Percentiles rank a stretch among this genome's conserved stretches.
These are phyloP conservation scores for Psilocybe sp. DNA, from an alignment of 768 basidiomycete species.

Conservation along the genomic window DNA sequence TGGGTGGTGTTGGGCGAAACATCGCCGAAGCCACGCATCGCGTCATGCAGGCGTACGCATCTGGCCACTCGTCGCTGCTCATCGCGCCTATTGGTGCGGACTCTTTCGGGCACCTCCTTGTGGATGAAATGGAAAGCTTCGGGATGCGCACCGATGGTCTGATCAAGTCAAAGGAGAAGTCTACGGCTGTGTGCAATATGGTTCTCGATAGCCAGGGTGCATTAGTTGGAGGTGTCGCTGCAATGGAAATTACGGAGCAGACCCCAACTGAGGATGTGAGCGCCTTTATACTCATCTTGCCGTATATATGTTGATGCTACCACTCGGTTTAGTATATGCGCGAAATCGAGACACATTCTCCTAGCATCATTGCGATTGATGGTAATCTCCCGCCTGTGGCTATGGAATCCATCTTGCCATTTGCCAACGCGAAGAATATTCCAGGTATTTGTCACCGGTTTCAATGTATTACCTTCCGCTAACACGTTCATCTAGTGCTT, in stretches of 20 bases:
- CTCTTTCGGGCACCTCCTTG: conserved; percentile 67
- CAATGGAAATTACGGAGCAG: conserved; percentile 72
- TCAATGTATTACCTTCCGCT: background rate
- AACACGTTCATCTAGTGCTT: conserved; percentile 47
- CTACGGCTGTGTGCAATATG: conserved; percentile 86
- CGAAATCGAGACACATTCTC: conserved; percentile 45
- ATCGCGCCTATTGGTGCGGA: conserved; percentile 79
- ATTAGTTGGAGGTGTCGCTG: conserved; percentile 84
- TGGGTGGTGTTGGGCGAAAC: conserved; percentile 95
- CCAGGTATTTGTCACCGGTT: background rate
- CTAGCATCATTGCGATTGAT: conserved; percentile 68
- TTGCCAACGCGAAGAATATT: conserved; percentile 47
- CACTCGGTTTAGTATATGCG: conserved; percentile 43
- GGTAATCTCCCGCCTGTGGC: conserved; percentile 64
- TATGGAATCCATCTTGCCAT: conserved; percentile 47
- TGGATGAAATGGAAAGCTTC: conserved; percentile 48
- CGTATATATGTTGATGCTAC: background rate
- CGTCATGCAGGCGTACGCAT: conserved; percentile 36
- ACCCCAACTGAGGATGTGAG: conserved; percentile 44
- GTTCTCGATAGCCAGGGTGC: conserved; percentile 69
- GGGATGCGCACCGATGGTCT: conserved; percentile 87
- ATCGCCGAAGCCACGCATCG: conserved; percentile 88
- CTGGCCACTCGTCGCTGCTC: conserved; percentile 48
- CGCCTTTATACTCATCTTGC: background rate
- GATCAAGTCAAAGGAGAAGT: conserved; percentile 25